Evolutionary conservation across 768 basidiomycete species (phyloP).

Genomic region (Mycena indigotica): DNA sequence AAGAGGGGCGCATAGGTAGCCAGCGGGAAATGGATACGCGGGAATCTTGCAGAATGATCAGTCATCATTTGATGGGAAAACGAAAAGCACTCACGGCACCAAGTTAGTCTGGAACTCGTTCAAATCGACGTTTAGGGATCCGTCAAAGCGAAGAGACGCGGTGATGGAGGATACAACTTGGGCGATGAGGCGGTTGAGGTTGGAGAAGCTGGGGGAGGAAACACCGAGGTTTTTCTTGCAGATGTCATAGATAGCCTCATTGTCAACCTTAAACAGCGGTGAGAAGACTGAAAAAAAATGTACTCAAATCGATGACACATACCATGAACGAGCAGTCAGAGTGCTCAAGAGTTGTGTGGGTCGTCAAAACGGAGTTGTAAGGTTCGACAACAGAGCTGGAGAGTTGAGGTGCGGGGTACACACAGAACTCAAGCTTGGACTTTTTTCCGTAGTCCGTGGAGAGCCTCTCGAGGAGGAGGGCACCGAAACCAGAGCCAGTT

Average conservation of each 20-base stretch:
- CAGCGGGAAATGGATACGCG: slow-evolving; percentile 97
- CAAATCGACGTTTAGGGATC: slow-evolving; percentile 94
- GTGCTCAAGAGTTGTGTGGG: slow-evolving; percentile 98
- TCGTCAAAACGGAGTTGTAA: slow-evolving; percentile 97
- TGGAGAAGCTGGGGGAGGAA: slow-evolving; percentile 82
- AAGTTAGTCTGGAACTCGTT: slow-evolving; percentile 99
- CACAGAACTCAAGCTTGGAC: slow-evolving; percentile 97
- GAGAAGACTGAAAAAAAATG: neutral
- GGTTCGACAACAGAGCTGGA: slow-evolving; percentile 98
- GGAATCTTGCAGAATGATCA: slow-evolving; percentile 61
- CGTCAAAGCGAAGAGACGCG: slow-evolving; percentile 95
- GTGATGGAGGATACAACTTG: slow-evolving; percentile 99
- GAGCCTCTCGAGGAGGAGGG: slow-evolving; percentile 93
- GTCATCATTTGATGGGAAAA: slow-evolving; percentile 14
- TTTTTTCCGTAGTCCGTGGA: slow-evolving; percentile 99
- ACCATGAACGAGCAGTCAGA: slow-evolving; percentile 99
- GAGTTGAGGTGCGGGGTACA: slow-evolving; percentile 93
- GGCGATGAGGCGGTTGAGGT: slow-evolving; percentile 95
- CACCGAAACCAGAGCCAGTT: slow-evolving; percentile 98
- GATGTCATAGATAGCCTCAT: slow-evolving; percentile 99
- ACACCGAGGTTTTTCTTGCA: slow-evolving; percentile 95
- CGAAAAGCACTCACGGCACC: slow-evolving; percentile 72
- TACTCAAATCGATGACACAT: too few species aligned
- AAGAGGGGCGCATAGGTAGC: slow-evolving; percentile 95
- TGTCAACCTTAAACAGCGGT: slow-evolving; percentile 71